Base-by-base conservation (phyloP, 768 basidiomycete genomes). In the Coprinellus aureogranulatus region DNA sequence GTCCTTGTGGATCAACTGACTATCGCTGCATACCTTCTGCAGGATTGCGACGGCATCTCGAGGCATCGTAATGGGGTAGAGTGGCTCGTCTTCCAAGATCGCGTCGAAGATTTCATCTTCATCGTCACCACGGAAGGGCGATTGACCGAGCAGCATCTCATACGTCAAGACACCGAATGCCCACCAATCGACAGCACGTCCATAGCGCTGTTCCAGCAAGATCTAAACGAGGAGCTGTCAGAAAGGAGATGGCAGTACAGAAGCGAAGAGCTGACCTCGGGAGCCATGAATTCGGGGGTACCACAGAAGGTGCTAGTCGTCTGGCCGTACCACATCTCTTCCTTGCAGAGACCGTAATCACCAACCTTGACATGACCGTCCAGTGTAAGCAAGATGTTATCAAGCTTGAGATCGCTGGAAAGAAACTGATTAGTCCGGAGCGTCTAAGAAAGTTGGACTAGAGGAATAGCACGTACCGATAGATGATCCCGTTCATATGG, bases 31-130 rank as follows among this genome's bases (percentile, higher is more conserved):
- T 62, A 94, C 95, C 82, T 94, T 94, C 69, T 97, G 94, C 56
- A 99, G 68, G 61, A 98, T 90, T 20, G 93, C 93, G 45, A 98
- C 95, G 6, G 94, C 94, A 65, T 98, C 96, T 53, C 93, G 82
- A 8, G 95, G 97, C 97, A 99, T 99, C 5, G 97, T 98, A 63
- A 99, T 98, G 2, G 97, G 97, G 74, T 98, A 99, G 59, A 99
- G 70, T 26, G 95, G 96, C 70, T 98, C 97, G 67, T 99, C 97
- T 72, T 98, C 97, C 30, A 99, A 75, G 64, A 99, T 98, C 40
- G 97, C 97, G 71, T 99, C 97, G 70, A 98, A 99, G 59, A 99
- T 98, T 79, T 99, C 97, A 68, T 99, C 97, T 71, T 98, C 97
- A 64, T 98, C 97, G 65, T 99, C 97, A 57, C 97, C 97, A 45